Base-by-base conservation (phyloP, 176 grass and related monocot species). In the Cenchrus americanus region DNA sequence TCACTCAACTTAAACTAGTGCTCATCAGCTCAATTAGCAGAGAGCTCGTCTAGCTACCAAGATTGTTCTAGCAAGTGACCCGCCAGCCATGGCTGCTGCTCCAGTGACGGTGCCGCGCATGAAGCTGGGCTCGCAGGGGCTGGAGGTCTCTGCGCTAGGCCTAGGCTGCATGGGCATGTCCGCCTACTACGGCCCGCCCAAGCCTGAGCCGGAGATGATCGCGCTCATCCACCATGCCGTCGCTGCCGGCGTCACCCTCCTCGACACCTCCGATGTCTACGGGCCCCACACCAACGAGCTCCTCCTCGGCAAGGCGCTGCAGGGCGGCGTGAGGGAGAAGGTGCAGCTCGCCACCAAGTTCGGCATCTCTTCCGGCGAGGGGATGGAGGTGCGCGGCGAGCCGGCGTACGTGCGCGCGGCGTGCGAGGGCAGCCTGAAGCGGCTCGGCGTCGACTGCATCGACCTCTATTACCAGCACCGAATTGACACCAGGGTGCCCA, bases 221-320 rank as follows among this genome's bases (percentile, higher is more conserved):
- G 76, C 76, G 4, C 26, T 93, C 41, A 69, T 93, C 72, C 71
- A 73, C 54, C 62, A 89, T 10, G 80, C 91, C 17, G 79, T 87
- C 14, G 22, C 63, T 0, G 14, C 30, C 8, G 91, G 87, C 30
- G 63, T 93, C 52, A 93, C 85, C 19, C 66, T 87, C 71, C 83
- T 93, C 69, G 91, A 93, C 71, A 93, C 87, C 75, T 79, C 87
- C 2, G 85, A 90, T 43, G 0, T 46, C 0, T 92, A 89, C 51
- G 91, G 91, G 0, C 73, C 67, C 2, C 53, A 84, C 30, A 90
- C 81, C 15, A 87, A 85, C 58, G 91, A 90, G 71, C 12, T 85
- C 53, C 72, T 93, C 34, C 8, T 90, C 14, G 87, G 87, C 19
- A 87, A 70, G 87, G 89, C 84, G 53, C 14, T 91, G 30, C 50